Percentiles rank a stretch among this genome's conserved stretches.
These are phyloP conservation scores for Clitocybe nebularis DNA, from an alignment of 1,284 basidiomycete species.

Conservation along the genomic window DNA sequence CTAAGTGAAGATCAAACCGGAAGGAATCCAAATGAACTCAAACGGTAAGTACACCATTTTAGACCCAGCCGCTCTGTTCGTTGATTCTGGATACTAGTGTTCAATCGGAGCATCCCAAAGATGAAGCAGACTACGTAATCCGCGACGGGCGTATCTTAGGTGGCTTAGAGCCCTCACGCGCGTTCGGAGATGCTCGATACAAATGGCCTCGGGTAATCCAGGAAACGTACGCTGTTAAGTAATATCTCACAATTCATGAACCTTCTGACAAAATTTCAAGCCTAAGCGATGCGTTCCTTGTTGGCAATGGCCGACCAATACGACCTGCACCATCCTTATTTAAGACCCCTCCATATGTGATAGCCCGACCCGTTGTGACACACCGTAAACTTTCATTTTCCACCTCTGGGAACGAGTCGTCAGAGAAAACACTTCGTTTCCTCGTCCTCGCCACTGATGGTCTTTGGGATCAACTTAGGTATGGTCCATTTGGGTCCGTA, in stretches of 20 bases:
- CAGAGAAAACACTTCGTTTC: slow-evolving; percentile 53
- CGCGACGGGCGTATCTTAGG: slow-evolving; percentile 86
- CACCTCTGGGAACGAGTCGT: slow-evolving; percentile 13
- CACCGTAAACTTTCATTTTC: slow-evolving; percentile 62
- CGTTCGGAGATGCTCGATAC: slow-evolving; percentile 94
- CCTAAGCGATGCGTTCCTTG: slow-evolving; percentile 63
- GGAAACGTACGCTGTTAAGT: slow-evolving; percentile 51
- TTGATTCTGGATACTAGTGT: slow-evolving; percentile 49
- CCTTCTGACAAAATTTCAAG: slow-evolving; percentile 31
- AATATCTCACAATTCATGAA: background rate
- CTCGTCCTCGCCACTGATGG: slow-evolving; percentile 92
- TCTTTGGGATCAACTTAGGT: slow-evolving; percentile 88
- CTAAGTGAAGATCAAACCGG: slow-evolving; percentile 96
- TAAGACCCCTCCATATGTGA: slow-evolving; percentile 95
- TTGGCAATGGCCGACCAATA: slow-evolving; percentile 56
- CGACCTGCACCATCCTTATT: slow-evolving; percentile 57
- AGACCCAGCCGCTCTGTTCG: background rate
- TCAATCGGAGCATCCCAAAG: slow-evolving; percentile 82
- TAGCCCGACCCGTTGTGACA: slow-evolving; percentile 85
- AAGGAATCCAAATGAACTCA: slow-evolving; percentile 79
- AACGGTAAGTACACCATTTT: slow-evolving; percentile 44
- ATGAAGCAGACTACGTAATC: slow-evolving; percentile 82
- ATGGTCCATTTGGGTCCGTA: slow-evolving; percentile 4
- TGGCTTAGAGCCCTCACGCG: slow-evolving; percentile 90
- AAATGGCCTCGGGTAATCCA: slow-evolving; percentile 81